Evolutionary conservation across 768 basidiomycete genomes (phyloP), one percentile per base, ranked within the genome.

Genomic region (Amanita pseudoporphyria): DNA sequence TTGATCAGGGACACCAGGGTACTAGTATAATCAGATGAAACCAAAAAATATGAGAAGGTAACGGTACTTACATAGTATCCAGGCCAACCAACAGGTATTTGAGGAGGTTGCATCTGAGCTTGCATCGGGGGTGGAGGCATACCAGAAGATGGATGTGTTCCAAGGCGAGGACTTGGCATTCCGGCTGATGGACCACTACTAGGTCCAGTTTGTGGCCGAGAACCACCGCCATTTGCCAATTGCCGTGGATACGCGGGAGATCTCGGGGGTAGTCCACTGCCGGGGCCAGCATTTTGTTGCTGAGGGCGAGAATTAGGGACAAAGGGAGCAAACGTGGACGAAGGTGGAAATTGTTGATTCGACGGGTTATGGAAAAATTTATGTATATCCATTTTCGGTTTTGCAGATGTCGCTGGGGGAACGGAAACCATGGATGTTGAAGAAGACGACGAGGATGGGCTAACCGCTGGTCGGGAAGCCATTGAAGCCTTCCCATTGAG

Each of bases 111-210:
- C 67, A 70, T 67, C 47, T 62, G 64, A 56, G 64, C 62, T 41
- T 57, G 66, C 66, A 70, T 71, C 46, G 60, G 7, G 7, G 26
- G 58, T 14, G 67, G 62, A 39, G 74, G 67, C 53, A 76, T 80
- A 13, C 67, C 71, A 52, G 71, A 71, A 53, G 78, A 77, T 28
- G 78, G 74, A 57, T 76, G 78, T 24, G 79, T 73, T 19, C 71
- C 76, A 61, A 87, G 66, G 54, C 85, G 76, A 26, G 86, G 87
- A 62, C 84, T 87, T 32, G 78, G 67, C 64, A 84, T 60, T n/a
- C 70, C 76, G 4, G 77, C 59, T 6, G 71, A 66, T 21, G 78
- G 72, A 35, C 74, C 76, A 45, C 74, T 77, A 63, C 74, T 78
- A 47, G 79, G 77, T 38, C 78, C 79, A 56, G 73, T 73, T 53